Percentiles rank a stretch among this genome's conserved stretches.
These are phyloP conservation scores for Lentinula novae-zelandiae DNA, from an alignment of 1,284 basidiomycete genomes.

Conservation along the genomic window DNA sequence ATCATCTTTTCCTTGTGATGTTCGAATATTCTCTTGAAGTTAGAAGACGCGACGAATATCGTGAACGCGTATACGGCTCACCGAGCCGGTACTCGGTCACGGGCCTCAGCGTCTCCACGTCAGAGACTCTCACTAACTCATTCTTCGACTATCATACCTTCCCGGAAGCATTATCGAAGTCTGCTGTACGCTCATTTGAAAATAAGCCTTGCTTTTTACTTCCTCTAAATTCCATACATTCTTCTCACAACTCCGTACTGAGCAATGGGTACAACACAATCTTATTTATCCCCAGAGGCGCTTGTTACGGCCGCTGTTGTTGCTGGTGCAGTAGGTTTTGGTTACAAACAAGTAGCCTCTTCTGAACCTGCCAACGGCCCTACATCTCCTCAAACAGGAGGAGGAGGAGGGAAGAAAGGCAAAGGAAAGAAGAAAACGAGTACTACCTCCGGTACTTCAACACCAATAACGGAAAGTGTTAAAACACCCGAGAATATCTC, in stretches of 20 bases:
- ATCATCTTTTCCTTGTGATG: no score
- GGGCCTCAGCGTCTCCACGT: background rate
- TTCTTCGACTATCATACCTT: background rate
- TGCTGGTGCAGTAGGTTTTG: slow-evolving; percentile 13
- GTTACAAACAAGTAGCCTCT: slow-evolving; percentile 7
- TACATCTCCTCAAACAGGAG: background rate
- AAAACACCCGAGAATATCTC: background rate
- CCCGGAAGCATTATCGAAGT: background rate
- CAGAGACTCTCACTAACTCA: background rate
- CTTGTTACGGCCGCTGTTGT: slow-evolving; percentile 13
- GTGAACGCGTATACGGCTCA: background rate
- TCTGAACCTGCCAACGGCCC: background rate
- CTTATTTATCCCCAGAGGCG: slow-evolving; percentile 8
- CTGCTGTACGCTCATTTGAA: background rate
- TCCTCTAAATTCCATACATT: background rate
- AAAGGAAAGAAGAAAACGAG: slow-evolving; percentile 8
- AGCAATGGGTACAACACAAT: slow-evolving; percentile 13
- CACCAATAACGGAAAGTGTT: background rate
- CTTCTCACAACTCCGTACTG: background rate
- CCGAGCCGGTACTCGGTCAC: background rate
- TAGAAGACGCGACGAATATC: no score
- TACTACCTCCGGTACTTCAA: background rate
- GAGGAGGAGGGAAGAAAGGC: background rate
- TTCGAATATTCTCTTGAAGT: no score
- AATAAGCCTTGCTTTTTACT: background rate